Evolutionary conservation across 2,329 filamentous ascomycete species (phyloP).

Genomic region (Dactylellina cionopaga): DNA sequence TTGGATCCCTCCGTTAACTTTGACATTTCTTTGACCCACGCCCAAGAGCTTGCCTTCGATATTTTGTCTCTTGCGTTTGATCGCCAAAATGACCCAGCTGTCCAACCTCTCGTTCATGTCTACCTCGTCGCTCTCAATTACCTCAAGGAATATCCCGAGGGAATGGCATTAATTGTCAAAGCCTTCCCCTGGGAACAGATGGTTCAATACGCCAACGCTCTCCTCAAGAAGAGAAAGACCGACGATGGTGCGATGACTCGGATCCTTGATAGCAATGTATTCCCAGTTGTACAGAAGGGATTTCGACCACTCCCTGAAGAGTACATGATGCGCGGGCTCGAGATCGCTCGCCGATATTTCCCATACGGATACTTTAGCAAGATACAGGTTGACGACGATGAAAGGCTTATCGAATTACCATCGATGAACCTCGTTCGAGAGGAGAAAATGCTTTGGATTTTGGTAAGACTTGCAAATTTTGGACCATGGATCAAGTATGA

Average conservation of each 20-base stretch:
- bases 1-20: constrained; percentile 25
- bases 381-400: constrained; percentile 71
- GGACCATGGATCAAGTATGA: constrained; percentile 38
- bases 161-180: constrained; percentile 62
- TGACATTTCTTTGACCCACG: constrained; percentile 59
- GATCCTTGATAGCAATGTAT: constrained; percentile 62
- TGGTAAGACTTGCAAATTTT: constrained; percentile 62
- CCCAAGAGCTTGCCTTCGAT: constrained; percentile 64
- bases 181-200: constrained; percentile 68
- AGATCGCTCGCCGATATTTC: constrained; percentile 71
- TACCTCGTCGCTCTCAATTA: constrained; percentile 70
- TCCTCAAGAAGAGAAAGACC: constrained; percentile 57
- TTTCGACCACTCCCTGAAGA: constrained; percentile 74
- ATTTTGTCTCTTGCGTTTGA: too few relatives aligned
- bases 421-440: constrained; percentile 70
- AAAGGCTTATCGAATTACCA: constrained; percentile 71
- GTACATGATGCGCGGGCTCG: constrained; percentile 71
- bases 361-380: constrained; percentile 59
- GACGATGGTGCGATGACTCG: constrained; percentile 56
- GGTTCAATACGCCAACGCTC: constrained; percentile 63
- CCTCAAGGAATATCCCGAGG: constrained; percentile 62
- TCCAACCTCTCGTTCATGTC: constrained; percentile 72
- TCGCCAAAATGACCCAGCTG: constrained; percentile 69
- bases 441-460: constrained; percentile 71
- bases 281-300: constrained; percentile 65